Conservation (phyloP, 169 alveolate species). For the Amoebophrya sp. region DNA sequence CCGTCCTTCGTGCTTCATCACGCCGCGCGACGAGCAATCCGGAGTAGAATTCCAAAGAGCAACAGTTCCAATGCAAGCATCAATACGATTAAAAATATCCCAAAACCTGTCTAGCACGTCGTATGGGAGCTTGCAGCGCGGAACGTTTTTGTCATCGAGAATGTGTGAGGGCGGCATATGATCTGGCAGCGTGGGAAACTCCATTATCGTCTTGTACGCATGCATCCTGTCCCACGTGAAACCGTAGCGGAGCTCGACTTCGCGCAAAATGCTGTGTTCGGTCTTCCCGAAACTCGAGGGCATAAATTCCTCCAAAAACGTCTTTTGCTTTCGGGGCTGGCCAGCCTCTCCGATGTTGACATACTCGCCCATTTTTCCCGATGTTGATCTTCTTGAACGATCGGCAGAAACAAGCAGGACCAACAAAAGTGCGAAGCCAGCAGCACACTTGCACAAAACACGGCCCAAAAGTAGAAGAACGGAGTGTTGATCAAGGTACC, state of each 20-base stretch:
- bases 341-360: not conserved
- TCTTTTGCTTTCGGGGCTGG: not conserved
- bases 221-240: constrained; percentile 11
- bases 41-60: no score
- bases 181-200: not conserved
- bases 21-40: no score
- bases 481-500: no score
- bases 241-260: not conserved
- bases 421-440: no score
- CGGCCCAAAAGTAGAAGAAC: no score
- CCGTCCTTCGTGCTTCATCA: no score
- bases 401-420: no score
- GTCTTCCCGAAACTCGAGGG: not conserved
- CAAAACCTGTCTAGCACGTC: not conserved
- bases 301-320: not conserved
- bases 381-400: no score
- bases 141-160: not conserved
- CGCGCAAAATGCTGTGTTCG: not conserved
- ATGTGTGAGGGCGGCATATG: not conserved
- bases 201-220: constrained; percentile 1
- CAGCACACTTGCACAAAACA: no score
- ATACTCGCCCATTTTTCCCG: not conserved
- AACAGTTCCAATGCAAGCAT: no score
- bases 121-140: not conserved
- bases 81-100: no score